These are phyloP conservation scores for Jaltomata sinuosa DNA, from an alignment of 257 asterid species.

Conservation along the genomic window DNA sequence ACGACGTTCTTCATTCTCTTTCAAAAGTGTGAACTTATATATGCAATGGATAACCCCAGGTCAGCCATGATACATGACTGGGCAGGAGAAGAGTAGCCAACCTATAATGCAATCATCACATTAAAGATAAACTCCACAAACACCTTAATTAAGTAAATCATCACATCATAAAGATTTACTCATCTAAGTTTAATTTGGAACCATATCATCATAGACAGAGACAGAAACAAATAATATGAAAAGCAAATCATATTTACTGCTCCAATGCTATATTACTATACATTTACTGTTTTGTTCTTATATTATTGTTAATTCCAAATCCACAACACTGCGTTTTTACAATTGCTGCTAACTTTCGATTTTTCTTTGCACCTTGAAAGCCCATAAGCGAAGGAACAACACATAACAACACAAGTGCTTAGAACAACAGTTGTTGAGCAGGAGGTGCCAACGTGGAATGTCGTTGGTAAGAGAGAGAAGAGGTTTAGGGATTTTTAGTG, in stretches of 20 bases:
- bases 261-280: neutral
- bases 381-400: constrained; percentile 15
- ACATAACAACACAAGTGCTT: constrained; percentile 10
- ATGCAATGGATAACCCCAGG: constrained; percentile 16
- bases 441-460: neutral
- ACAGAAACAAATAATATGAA: neutral
- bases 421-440: neutral
- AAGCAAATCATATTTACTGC: too few relatives aligned
- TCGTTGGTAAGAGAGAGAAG: too few relatives aligned
- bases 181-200: neutral
- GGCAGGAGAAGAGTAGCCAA: constrained; percentile 18
- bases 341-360: neutral
- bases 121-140: neutral
- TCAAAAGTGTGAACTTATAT: neutral
- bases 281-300: neutral
- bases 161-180: neutral
- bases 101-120: neutral
- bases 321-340: neutral
- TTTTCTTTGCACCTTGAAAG: neutral
- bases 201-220: neutral
- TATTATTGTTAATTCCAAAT: too few relatives aligned
- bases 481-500: too few relatives aligned
- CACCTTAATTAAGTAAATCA: neutral
- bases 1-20: too few relatives aligned
- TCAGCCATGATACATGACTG: constrained; percentile 14